Percentiles rank a stretch among this genome's conserved stretches.
Evolutionary conservation across 2,329 filamentous ascomycete genomes (phyloP).

Genomic region (Pseudogymnoascus sp.): DNA sequence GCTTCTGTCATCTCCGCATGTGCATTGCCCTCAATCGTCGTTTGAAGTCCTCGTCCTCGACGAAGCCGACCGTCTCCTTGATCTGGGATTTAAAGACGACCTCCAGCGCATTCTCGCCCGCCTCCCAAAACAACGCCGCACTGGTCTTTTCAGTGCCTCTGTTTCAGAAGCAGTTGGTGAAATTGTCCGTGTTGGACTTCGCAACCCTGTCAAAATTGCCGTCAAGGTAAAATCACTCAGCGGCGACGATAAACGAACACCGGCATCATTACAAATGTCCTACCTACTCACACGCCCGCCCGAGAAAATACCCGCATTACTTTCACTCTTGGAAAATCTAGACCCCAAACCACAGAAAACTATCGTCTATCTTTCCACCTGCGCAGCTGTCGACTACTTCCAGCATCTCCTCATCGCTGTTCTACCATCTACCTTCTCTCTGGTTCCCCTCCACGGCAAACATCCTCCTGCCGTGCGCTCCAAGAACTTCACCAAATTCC

Average conservation of each 20-base stretch:
- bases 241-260: constrained; percentile 80
- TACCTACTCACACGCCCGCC: constrained; percentile 70
- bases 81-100: constrained; percentile 90
- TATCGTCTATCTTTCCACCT: constrained; percentile 90
- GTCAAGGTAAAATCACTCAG: constrained; percentile 79
- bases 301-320: constrained; percentile 71
- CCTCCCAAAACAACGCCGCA: constrained; percentile 86
- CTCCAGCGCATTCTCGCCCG: constrained; percentile 76
- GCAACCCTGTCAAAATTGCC: constrained; percentile 90
- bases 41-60: constrained; percentile 92
- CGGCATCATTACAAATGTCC: constrained; percentile 85
- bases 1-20: constrained; percentile 76
- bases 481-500: constrained; percentile 78
- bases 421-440: constrained; percentile 58
- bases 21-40: constrained; percentile 78
- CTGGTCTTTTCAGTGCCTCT: constrained; percentile 88
- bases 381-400: constrained; percentile 92
- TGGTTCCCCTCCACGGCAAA: constrained; percentile 86
- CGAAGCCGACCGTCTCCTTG: constrained; percentile 86
- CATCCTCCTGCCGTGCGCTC: constrained; percentile 80
- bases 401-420: constrained; percentile 69
- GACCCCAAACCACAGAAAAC: constrained; percentile 72
- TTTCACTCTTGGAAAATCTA: constrained; percentile 61
- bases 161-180: constrained; percentile 94
- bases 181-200: constrained; percentile 81